phyloP scores from a whole-genome alignment of 2,329 filamentous ascomycete species.

The Stachybotrys echinatus region DNA sequence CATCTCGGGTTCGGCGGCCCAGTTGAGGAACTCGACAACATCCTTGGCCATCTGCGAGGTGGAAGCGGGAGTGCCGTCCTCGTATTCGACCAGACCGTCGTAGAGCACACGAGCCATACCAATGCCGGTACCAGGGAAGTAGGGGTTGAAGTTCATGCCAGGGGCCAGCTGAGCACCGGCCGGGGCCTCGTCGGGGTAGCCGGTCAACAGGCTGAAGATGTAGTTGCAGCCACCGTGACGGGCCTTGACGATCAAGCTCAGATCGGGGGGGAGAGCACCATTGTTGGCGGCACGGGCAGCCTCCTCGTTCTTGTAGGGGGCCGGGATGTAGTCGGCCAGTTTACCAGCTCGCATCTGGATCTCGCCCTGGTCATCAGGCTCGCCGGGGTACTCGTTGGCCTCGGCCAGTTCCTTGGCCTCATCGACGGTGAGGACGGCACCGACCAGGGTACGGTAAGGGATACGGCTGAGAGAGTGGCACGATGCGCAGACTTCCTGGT shows the following conservation, averaged over 20 bases:
- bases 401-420: conserved; percentile 97
- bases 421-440: conserved; percentile 88
- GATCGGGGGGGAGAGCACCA: conserved; percentile 93
- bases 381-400: conserved; percentile 96
- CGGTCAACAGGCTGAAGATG: conserved; percentile 94
- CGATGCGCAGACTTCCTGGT: conserved; percentile 94
- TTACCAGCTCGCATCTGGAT: conserved; percentile 99
- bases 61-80: conserved; percentile 89
- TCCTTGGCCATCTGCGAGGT: conserved; percentile 99
- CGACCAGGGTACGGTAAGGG: conserved; percentile 88
- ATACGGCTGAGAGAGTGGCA: conserved; percentile 96
- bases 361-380: conserved; percentile 96
- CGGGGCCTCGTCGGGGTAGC: conserved; percentile 94
- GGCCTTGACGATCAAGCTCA: conserved; percentile 95
- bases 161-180: conserved; percentile 79
- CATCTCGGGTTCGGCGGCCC: conserved; percentile 98
- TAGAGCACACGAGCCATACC: conserved; percentile 98
- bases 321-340: conserved; percentile 92
- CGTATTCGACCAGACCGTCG: conserved; percentile 96
- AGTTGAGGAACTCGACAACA: conserved; percentile 98
- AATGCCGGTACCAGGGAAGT: conserved; percentile 98
- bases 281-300: conserved; percentile 97
- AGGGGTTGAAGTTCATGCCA: conserved; percentile 99
- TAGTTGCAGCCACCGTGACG: conserved; percentile 98
- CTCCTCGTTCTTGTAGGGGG: conserved; percentile 98